These are phyloP conservation scores for Nelumbo lutea DNA, from an alignment of 164 flowering plant species.

Conservation along the genomic window DNA sequence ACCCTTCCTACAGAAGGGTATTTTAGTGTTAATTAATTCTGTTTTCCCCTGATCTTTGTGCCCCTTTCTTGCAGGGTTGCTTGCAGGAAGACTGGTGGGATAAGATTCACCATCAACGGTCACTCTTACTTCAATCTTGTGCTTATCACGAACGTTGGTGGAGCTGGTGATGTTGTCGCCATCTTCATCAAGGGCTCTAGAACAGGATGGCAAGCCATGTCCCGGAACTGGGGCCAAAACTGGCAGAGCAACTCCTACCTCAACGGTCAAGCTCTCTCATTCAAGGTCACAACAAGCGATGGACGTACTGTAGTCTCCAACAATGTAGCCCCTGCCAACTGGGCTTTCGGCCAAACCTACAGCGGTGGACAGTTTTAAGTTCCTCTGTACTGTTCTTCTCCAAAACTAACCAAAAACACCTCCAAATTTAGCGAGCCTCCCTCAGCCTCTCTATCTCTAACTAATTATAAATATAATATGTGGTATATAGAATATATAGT, in stretches of 20 bases:
- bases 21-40: too few relatives aligned
- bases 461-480: not conserved
- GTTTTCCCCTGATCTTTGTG: not conserved
- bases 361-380: conserved; percentile 42
- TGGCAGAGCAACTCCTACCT: conserved; percentile 19
- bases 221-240: conserved; percentile 7
- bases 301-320: conserved; percentile 46
- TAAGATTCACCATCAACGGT: conserved; percentile 27
- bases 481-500: not conserved
- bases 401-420: not conserved
- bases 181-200: conserved; percentile 62
- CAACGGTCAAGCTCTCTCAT: conserved; percentile 65
- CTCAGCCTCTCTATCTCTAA: not conserved
- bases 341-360: conserved; percentile 72
- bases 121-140: conserved; percentile 66
- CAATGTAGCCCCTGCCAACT: conserved; percentile 55
- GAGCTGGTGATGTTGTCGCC: conserved; percentile 63
- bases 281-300: conserved; percentile 54
- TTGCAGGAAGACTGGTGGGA: conserved; percentile 60
- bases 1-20: too few relatives aligned
- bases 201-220: conserved; percentile 61
- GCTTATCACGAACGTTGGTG: conserved; percentile 49
- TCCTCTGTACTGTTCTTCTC: not conserved
- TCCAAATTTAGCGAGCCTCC: not conserved
- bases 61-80: conserved; percentile 38